Percentiles rank a stretch among this genome's conserved stretches.
Evolutionary conservation across 164 flowering plant species (phyloP).

Genomic region (Amborella trichopoda): DNA sequence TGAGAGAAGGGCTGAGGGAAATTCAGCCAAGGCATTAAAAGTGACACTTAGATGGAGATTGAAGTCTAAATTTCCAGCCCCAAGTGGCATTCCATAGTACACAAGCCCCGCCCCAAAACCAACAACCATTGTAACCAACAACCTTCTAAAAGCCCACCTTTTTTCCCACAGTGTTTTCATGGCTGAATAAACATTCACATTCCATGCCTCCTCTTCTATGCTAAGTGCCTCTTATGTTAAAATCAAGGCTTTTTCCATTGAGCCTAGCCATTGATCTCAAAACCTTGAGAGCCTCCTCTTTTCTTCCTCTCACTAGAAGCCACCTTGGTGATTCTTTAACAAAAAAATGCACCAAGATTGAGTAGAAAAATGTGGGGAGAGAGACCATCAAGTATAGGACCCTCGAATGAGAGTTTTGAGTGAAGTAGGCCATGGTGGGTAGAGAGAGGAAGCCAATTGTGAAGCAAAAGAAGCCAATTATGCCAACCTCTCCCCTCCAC

Average conservation of each 20-base stretch:
- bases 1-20: slow-evolving; percentile 35
- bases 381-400: slow-evolving; percentile 41
- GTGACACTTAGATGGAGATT: slow-evolving; percentile 42
- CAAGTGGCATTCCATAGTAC: slow-evolving; percentile 69
- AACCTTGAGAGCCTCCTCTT: slow-evolving; percentile 34
- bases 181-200: slow-evolving; percentile 18
- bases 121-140: slow-evolving; percentile 23
- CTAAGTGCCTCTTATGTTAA: background rate
- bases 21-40: slow-evolving; percentile 44
- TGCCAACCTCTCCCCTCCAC: slow-evolving; percentile 49
- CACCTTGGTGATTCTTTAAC: slow-evolving; percentile 57
- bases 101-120: slow-evolving; percentile 53
- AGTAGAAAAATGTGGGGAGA: slow-evolving; percentile 27
- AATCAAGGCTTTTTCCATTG: slow-evolving; percentile 1
- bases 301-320: slow-evolving; percentile 43
- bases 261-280: slow-evolving; percentile 19
- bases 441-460: slow-evolving; percentile 57
- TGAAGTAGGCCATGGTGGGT: slow-evolving; percentile 39
- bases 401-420: slow-evolving; percentile 37
- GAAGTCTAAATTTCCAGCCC: slow-evolving; percentile 28
- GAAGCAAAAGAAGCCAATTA: slow-evolving; percentile 41
- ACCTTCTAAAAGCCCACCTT: slow-evolving; percentile 35
- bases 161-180: slow-evolving; percentile 27
- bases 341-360: slow-evolving; percentile 15
- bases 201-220: slow-evolving; percentile 7